phyloP scores from a whole-genome alignment of 2,329 filamentous ascomycete genomes.

The Colletotrichum sp. region DNA sequence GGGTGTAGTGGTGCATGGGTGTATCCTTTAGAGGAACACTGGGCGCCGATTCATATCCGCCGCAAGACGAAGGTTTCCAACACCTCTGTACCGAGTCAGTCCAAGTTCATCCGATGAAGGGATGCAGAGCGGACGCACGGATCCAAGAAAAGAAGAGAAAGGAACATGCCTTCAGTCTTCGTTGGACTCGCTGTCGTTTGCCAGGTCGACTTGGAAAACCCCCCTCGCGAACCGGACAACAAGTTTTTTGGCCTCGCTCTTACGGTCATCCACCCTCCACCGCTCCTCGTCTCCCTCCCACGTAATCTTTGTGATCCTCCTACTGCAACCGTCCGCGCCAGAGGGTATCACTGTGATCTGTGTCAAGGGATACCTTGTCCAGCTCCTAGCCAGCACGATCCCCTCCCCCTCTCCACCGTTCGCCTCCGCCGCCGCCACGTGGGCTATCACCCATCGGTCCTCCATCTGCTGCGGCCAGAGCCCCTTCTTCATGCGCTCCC shows the following conservation, averaged over 20 bases:
- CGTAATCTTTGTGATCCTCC: not conserved
- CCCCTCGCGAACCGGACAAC: not conserved
- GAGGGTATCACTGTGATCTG: not conserved
- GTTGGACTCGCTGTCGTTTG: not conserved
- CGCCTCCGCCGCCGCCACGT: not conserved
- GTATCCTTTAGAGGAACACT: not conserved
- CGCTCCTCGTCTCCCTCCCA: not conserved
- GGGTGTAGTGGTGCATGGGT: not conserved
- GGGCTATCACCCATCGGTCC: not conserved
- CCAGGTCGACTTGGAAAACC: not conserved
- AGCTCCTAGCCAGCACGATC: not conserved
- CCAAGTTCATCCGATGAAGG: not conserved
- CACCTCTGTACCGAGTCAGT: not conserved
- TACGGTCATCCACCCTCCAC: not conserved
- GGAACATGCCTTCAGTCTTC: not conserved
- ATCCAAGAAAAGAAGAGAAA: not conserved
- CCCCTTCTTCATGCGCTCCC: slow-evolving; percentile 2
- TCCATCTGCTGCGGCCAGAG: not conserved
- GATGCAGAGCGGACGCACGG: not conserved
- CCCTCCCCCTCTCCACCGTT: not conserved
- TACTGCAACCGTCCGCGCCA: not conserved
- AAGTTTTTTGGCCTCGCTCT: not conserved
- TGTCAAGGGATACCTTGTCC: not conserved
- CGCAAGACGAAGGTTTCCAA: not conserved
- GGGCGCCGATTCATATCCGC: not conserved